Percentiles rank a stretch among this genome's conserved stretches.
Evolutionary conservation across 2,329 filamentous ascomycete genomes (phyloP).

Genomic region (Malbranchea zuffiana): DNA sequence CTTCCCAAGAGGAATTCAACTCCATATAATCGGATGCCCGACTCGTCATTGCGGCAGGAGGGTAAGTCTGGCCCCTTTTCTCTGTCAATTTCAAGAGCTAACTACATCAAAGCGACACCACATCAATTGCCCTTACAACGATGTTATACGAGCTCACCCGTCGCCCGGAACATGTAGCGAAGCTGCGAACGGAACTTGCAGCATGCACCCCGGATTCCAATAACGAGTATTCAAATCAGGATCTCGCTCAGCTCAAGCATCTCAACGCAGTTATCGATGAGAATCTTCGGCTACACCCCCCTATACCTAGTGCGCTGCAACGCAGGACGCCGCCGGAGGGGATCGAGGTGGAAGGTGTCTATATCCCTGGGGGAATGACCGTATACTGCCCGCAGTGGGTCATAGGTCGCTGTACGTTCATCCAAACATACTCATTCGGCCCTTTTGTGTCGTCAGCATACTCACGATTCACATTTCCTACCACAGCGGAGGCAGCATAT

Average conservation of each 20-base stretch:
- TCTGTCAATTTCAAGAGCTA: conserved; percentile 9
- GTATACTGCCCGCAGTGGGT: conserved; percentile 14
- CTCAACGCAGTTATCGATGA: conserved; percentile 18
- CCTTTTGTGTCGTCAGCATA: background rate
- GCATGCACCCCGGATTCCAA: conserved; percentile 16
- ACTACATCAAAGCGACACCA: conserved; percentile 25
- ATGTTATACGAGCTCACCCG: conserved; percentile 25
- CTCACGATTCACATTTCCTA: background rate
- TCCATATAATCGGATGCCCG: background rate
- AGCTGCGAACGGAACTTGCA: conserved; percentile 22
- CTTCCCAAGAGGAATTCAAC: background rate
- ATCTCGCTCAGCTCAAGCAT: conserved; percentile 4
- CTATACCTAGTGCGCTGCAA: conserved; percentile 20
- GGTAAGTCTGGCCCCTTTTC: conserved; percentile 3
- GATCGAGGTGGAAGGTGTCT: conserved; percentile 20
- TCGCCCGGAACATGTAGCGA: conserved; percentile 20
- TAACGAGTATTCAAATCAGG: conserved; percentile 10
- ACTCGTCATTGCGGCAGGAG: conserved; percentile 2
- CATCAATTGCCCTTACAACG: conserved; percentile 21
- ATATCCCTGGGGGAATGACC: conserved; percentile 23
- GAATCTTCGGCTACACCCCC: conserved; percentile 26
- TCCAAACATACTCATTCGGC: background rate
- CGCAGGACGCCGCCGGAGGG: conserved; percentile 29
- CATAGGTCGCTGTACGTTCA: conserved; percentile 18
- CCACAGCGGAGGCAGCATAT: conserved; percentile 4